Conservation (phyloP, 208 protist species). For the Angomonas deanei region DNA sequence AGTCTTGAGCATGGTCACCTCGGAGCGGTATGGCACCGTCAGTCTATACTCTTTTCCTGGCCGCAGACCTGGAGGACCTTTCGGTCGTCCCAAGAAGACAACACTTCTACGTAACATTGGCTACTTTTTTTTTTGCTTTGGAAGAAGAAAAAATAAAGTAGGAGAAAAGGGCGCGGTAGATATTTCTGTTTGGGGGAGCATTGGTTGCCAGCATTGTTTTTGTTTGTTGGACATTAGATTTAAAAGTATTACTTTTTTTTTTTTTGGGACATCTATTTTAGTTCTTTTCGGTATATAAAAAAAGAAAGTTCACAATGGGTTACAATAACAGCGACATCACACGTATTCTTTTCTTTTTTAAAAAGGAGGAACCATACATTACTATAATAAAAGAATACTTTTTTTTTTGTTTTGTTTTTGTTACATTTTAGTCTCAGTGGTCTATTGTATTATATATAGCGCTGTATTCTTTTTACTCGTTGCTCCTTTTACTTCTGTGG, state of each 20-base stretch:
- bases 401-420: background rate
- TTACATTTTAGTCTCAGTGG: too few species aligned
- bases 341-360: background rate
- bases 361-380: background rate
- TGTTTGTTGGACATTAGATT: too few species aligned
- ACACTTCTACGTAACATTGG: slow-evolving; percentile 59
- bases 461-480: too few species aligned
- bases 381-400: background rate
- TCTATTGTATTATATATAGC: too few species aligned
- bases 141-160: background rate
- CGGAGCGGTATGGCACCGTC: slow-evolving; percentile 75
- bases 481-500: too few species aligned
- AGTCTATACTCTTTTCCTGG: slow-evolving; percentile 77
- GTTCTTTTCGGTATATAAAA: background rate
- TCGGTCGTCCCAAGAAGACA: slow-evolving; percentile 41
- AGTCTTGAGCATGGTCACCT: slow-evolving; percentile 77
- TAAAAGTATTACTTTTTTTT: background rate
- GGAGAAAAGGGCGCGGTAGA: too few species aligned
- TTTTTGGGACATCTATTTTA: too few species aligned
- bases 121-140: background rate
- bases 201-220: background rate
- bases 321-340: too few species aligned
- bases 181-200: too few species aligned
- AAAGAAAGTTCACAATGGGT: too few species aligned
- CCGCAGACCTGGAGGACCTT: slow-evolving; percentile 70